Conservation (phyloP, 208 protist genomes). For the Trypanosoma mega region DNA sequence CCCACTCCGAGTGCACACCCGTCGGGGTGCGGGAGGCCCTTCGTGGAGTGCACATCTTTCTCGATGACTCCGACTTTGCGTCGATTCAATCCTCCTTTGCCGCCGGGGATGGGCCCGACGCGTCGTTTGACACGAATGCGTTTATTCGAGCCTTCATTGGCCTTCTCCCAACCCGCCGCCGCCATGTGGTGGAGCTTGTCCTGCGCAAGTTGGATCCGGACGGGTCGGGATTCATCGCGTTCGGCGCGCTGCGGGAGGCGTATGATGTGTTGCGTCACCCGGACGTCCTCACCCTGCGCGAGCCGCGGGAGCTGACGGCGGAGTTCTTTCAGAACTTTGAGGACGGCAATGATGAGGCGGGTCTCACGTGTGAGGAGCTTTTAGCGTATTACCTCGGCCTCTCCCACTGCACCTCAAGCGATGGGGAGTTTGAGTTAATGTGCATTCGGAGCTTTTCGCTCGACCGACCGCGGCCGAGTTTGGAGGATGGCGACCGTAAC, state of each 20-base stretch:
- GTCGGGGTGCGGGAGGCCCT: slow-evolving; percentile 55
- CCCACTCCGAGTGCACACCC: slow-evolving; percentile 12
- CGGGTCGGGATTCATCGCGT: slow-evolving; percentile 41
- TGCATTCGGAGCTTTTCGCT: slow-evolving; percentile 85
- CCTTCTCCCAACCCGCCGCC: slow-evolving; percentile 50
- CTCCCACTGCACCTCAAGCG: slow-evolving; percentile 41
- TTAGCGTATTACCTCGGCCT: slow-evolving; percentile 68
- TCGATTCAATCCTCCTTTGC: slow-evolving; percentile 27
- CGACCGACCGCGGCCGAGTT: slow-evolving; percentile 56
- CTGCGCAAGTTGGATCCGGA: slow-evolving; percentile 55
- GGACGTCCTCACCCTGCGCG: slow-evolving; percentile 39
- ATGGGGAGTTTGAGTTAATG: slow-evolving; percentile 79
- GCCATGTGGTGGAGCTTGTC: slow-evolving; percentile 64
- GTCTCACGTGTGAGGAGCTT: slow-evolving; percentile 63
- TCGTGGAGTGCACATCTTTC: slow-evolving; percentile 58
- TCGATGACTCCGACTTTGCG: slow-evolving; percentile 59
- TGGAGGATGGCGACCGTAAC: slow-evolving; percentile 34
- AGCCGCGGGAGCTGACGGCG: slow-evolving; percentile 41
- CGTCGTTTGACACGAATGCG: slow-evolving; percentile 17
- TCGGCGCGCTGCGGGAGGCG: slow-evolving; percentile 32
- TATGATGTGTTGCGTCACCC: slow-evolving; percentile 85
- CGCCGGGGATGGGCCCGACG: slow-evolving; percentile 17
- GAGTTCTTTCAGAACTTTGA: slow-evolving; percentile 58
- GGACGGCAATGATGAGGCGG: slow-evolving; percentile 20
- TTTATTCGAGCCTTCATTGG: slow-evolving; percentile 48